Conservation (phyloP, 306 rosid species). For the Hippophae rhamnoides region DNA sequence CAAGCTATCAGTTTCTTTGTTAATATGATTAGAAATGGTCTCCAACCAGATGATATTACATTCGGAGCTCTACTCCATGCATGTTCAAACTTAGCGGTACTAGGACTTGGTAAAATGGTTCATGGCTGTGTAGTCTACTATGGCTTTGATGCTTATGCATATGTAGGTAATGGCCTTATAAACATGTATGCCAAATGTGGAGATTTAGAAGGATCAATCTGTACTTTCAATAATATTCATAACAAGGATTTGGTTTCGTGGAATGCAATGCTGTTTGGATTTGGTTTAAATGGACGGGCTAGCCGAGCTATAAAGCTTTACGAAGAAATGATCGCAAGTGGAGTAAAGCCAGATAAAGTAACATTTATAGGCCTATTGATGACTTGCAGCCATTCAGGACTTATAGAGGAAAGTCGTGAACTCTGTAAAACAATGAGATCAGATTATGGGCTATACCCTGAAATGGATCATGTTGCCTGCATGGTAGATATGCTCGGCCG, state of each 20-base stretch:
- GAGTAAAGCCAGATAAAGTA: conserved; percentile 61
- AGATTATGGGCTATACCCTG: conserved; percentile 39
- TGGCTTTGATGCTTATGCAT: conserved; percentile 37
- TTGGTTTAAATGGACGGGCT: conserved; percentile 53
- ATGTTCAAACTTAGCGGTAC: conserved; percentile 58
- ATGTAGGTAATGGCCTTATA: conserved; percentile 54
- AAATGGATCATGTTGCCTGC: conserved; percentile 63
- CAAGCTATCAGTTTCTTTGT: conserved; percentile 51
- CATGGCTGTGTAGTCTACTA: conserved; percentile 36
- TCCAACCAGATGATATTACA: conserved; percentile 55
- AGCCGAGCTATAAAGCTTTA: conserved; percentile 32
- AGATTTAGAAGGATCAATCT: conserved; percentile 41
- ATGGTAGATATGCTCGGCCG: conserved; percentile 79
- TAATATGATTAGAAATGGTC: conserved; percentile 40
- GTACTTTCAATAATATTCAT: conserved; percentile 36
- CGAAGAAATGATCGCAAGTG: conserved; percentile 42
- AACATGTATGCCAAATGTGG: conserved; percentile 81
- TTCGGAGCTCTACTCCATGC: conserved; percentile 72
- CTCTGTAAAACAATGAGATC: conserved; percentile 44
- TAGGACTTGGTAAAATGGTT: conserved; percentile 52
- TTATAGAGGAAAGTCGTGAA: conserved; percentile 39
- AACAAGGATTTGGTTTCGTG: conserved; percentile 65
- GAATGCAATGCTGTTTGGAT: conserved; percentile 67
- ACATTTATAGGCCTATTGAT: conserved; percentile 71
- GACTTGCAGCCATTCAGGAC: conserved; percentile 81